Conservation (phyloP, 139 green algal species). For the Chlamydomonas asymmetrica region DNA sequence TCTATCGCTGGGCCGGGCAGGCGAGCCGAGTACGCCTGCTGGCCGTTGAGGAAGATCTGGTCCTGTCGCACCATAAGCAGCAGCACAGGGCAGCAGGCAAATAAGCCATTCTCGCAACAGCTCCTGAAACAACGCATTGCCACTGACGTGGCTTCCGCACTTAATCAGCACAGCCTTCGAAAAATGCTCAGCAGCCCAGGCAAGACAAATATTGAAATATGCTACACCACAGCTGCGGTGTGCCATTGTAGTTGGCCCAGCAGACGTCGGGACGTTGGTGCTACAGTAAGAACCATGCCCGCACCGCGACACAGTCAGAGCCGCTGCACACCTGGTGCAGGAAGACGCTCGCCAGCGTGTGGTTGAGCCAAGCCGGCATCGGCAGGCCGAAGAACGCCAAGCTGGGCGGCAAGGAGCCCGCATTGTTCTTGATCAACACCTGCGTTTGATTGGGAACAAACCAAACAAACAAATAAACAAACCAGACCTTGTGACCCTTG, state of each 20-base stretch:
- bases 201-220: conserved; percentile 11
- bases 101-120: not conserved
- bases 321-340: conserved; percentile 14
- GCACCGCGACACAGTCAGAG: not conserved
- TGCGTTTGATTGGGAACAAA: not conserved
- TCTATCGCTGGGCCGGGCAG: not conserved
- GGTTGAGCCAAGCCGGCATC: not conserved
- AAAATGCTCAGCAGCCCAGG: conserved; percentile 15
- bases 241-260: not conserved
- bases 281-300: not conserved
- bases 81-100: no score
- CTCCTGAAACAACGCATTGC: not conserved
- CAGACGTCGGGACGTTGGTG: not conserved
- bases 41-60: no score
- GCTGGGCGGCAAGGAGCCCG: not conserved
- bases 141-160: not conserved
- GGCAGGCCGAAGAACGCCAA: not conserved
- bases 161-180: not conserved
- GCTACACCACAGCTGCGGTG: not conserved
- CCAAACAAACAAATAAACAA: no score
- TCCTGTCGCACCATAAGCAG: no score
- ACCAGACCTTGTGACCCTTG: no score
- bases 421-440: not conserved
- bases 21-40: no score
- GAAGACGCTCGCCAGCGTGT: conserved; percentile 5